Base-by-base conservation (phyloP, 805 yeast species). In the Ogataea pini region DNA sequence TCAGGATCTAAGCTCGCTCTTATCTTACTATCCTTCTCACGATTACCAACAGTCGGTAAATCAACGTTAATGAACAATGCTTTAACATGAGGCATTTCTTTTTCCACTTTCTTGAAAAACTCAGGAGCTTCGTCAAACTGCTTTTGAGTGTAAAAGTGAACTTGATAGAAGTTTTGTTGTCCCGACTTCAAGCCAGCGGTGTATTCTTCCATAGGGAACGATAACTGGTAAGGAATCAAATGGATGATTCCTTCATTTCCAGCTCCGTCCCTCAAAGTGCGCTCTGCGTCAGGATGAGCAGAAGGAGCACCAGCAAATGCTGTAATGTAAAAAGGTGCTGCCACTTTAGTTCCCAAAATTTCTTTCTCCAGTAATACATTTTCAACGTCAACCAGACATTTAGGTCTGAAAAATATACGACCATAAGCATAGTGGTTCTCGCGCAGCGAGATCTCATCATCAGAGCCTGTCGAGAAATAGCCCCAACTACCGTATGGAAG, bases 211-310 rank as follows among this genome's bases (percentile, higher is more conserved):
- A 86, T 75, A 2, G 96, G 80, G 62, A 90, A 88, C 1, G 95
- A 85, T 0, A 95, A 86, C 56, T 89, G 78, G 4, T 90, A 88
- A 4, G 97, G 92, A 45, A 91, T 82, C 94, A 91, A 85, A 66
- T 91, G 96, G 37, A 85, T 80, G 27, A 83, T 69, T n/a, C 68
- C 76, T 42, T 87, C 85, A 42, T 75, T 73, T 24, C 79, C 87
- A 19, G 92, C 84, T 4, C 87, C 89, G 56, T 81, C 72, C 2
- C 96, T 82, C 46, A 92, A 73, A 17, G 82, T 86, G 49, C 75
- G 77, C 66, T 92, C 98, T 29, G 96, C 98, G 36, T 86, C 95
- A 2, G 86, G 86, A 61, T 91, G 90, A 3, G 96, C 97, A 59
- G 90, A 75, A 58, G 81, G 83, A 33, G 95, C 92, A 39, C 90